Evolutionary conservation across 805 yeast genomes (phyloP).

Genomic region (Yarrowia phangngaensis): DNA sequence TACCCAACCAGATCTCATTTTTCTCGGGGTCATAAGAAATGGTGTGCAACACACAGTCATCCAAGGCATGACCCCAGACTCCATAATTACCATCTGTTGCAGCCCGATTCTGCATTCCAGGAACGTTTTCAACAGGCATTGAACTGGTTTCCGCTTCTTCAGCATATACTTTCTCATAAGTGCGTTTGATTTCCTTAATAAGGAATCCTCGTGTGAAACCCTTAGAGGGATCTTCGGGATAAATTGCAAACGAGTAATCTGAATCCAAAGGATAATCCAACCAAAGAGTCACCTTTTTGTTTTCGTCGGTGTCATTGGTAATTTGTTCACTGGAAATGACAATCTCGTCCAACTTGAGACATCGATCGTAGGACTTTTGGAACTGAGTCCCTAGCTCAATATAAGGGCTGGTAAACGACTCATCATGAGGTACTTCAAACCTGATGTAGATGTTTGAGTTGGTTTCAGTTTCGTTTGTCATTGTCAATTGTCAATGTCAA

Average conservation of each 20-base stretch:
- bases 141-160: conserved; percentile 18
- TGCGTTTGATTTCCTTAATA: not conserved
- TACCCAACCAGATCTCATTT: conserved; percentile 17
- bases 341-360: conserved; percentile 5
- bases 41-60: conserved; percentile 16
- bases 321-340: not conserved
- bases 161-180: conserved; percentile 9
- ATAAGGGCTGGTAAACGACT: conserved; percentile 4
- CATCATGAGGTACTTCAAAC: conserved; percentile 2
- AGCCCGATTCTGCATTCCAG: conserved; percentile 16
- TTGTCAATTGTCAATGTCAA: too few relatives aligned
- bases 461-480: too few relatives aligned
- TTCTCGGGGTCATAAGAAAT: not conserved
- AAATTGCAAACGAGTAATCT: conserved; percentile 11
- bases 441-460: conserved; percentile 2
- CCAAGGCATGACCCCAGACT: conserved; percentile 18
- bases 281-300: conserved; percentile 7
- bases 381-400: not conserved
- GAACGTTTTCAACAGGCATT: conserved; percentile 5
- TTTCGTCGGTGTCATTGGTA: not conserved
- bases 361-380: not conserved
- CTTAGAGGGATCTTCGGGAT: conserved; percentile 13
- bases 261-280: conserved; percentile 20
- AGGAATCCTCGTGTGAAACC: conserved; percentile 8
- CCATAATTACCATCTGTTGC: conserved; percentile 21